These are phyloP conservation scores for Dacryopinax spathularia DNA, from an alignment of 768 basidiomycete species.

Conservation along the genomic window DNA sequence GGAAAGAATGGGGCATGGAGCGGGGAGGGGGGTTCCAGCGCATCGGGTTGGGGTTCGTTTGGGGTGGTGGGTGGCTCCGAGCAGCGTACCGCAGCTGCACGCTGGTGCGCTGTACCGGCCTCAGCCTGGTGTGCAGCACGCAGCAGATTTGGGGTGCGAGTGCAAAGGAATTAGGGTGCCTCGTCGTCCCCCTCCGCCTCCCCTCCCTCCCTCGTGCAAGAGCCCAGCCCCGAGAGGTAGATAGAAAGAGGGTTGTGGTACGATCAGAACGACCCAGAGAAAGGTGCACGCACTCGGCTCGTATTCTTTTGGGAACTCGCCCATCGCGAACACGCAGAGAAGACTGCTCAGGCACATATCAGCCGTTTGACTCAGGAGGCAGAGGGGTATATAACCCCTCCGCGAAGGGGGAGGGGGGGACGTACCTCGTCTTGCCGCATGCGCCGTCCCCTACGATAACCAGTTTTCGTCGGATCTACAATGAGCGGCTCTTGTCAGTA, in stretches of 20 bases:
- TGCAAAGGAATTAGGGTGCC: slow-evolving; percentile 21
- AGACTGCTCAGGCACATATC: slow-evolving; percentile 25
- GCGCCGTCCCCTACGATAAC: slow-evolving; percentile 98
- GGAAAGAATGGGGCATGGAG: slow-evolving; percentile 7
- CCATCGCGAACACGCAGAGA: slow-evolving; percentile 79
- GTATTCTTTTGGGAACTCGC: slow-evolving; percentile 93
- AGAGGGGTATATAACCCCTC: background rate
- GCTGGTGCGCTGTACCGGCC: no score
- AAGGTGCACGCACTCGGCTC: slow-evolving; percentile 25
- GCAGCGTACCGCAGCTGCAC: slow-evolving; percentile 44
- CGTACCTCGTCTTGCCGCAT: slow-evolving; percentile 58
- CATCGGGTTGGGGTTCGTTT: slow-evolving; percentile 11
- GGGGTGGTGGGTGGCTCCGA: slow-evolving; percentile 22
- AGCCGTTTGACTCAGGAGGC: background rate
- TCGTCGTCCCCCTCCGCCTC: slow-evolving; percentile 23
- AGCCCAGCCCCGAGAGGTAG: background rate
- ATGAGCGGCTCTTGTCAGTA: background rate
- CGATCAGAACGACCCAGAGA: background rate
- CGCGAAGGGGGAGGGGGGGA: slow-evolving; percentile 6
- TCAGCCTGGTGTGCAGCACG: no score
- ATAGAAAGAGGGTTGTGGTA: background rate
- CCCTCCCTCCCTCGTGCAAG: background rate
- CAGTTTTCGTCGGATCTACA: slow-evolving; percentile 80
- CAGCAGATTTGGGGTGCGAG: slow-evolving; percentile 5
- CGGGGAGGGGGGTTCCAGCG: background rate